Evolutionary conservation across 108 stramenopile genomes (phyloP).

Genomic region (Bacterosira constricta): DNA sequence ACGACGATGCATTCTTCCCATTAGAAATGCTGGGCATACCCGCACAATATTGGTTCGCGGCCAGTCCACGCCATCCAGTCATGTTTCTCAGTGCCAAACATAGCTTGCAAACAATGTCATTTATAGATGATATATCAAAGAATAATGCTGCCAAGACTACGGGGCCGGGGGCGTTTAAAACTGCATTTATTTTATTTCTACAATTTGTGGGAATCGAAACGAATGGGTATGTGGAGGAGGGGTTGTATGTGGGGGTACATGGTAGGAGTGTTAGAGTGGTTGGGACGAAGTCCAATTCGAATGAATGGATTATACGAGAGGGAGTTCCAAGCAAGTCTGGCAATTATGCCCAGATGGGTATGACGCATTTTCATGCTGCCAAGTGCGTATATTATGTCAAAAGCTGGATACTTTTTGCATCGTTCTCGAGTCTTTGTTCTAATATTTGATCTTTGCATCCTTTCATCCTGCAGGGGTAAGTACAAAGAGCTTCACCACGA

Average conservation of each 20-base stretch:
- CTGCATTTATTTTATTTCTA: conserved; percentile 17
- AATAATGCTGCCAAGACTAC: conserved; percentile 32
- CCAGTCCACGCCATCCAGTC: conserved; percentile 64
- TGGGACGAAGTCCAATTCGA: conserved; percentile 16
- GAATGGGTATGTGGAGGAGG: conserved; percentile 15
- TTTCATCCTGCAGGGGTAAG: background rate
- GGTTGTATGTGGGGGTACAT: conserved; percentile 17
- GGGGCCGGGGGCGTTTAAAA: conserved; percentile 33
- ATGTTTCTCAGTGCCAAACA: conserved; percentile 47
- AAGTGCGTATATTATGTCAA: too few relatives aligned
- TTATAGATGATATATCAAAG: background rate
- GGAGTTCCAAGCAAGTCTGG: background rate
- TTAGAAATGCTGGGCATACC: conserved; percentile 51
- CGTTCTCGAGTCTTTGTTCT: too few relatives aligned
- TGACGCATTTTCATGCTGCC: conserved; percentile 42
- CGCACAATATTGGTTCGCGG: conserved; percentile 70
- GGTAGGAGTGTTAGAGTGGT: conserved; percentile 28
- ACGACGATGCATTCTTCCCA: conserved; percentile 67
- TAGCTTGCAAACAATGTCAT: conserved; percentile 24
- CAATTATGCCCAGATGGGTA: conserved; percentile 16
- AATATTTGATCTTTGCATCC: too few relatives aligned
- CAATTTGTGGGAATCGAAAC: background rate
- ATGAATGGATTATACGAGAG: conserved; percentile 18
- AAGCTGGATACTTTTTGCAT: too few relatives aligned
- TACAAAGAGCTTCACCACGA: background rate